Evolutionary conservation across 768 basidiomycete species (phyloP), one percentile per base, ranked within the genome.

Genomic region (Tylopilus intermedius): DNA sequence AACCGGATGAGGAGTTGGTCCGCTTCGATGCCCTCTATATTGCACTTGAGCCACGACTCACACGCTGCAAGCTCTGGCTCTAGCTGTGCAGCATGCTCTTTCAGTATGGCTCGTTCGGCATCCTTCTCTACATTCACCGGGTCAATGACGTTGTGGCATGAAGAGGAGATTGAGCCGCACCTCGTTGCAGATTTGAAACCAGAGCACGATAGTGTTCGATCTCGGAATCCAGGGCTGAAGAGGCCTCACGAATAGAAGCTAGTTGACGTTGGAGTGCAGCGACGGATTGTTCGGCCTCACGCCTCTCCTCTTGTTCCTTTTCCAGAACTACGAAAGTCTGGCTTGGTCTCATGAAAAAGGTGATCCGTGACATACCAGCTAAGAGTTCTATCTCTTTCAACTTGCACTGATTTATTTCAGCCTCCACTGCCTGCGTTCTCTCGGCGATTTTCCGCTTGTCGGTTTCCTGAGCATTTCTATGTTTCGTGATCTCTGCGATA

Each of bases 1-100:
- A 93, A 93, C 5, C 84, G 82, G 50, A 94, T 72, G 43, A 93
- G 76, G 18, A 94, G 75, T 44, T 81, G 77, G 64, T 88, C 85
- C 33, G 74, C 75, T 60, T 83, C 82, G 39, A 94, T 79, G 37
- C 90, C 90, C 67, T 94, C 90, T n/a, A 94, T 77, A 14, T 75
- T 68, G 64, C 83, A 87, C 14, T 78, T 77, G 30, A 90, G 70
- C 32, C 73, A 69, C 7, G 74, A 73, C 71, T 89, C 83, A 57
- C 79, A 79, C 13, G 70, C 76, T 3, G 71, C 67, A 24, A 88
- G 69, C 58, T 90, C 86, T 2, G 80, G 79, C 2, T 72, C 67
- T 11, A 80, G 67, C 30, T 71, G 72, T 8, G 78, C 74, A 27
- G 81, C 80, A 62, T 83, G 79, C 3, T 72, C 66, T 26, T 72